Evolutionary conservation across 2,329 filamentous ascomycete species (phyloP), one percentile per base, ranked within the genome.

Genomic region (Aspergillus fijiensis): DNA sequence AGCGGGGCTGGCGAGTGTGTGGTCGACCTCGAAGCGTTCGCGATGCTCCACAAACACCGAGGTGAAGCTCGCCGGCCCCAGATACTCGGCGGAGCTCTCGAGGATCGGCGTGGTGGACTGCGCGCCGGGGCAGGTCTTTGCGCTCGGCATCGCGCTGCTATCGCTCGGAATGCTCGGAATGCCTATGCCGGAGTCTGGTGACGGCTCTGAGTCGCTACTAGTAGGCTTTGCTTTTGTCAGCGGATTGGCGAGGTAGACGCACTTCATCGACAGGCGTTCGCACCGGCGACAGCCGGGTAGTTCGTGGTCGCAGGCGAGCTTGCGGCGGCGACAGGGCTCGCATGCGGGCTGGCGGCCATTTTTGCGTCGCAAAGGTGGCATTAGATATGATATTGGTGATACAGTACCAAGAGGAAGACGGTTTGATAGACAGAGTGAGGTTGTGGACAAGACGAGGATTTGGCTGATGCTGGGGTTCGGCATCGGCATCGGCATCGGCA

Each of bases 261-360:
- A 58, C 21, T 29, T 53, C 12, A 58, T 14, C 1, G 56, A 53
- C 14, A 52, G 39, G 23, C 42, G 21, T n/a, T 51, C 35, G 47
- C 56, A 58, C 7, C 56, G 49, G n/a, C 27, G n/a, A 21, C 56
- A 58, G 3, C 35, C 6, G 9, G 56, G 56, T 6, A 25, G 21
- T 25, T 19, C 49, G 27, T 58, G 56, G 50, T 58, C 56, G 56
- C 56, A 58, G 23, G 56, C 56, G 14, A 58, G 29, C 45, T 58
- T 58, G 21, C 56, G 56, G 3, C 35, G 49, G 4, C 56, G 56
- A 33, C 56, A 58, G 27, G 56, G 19, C 23, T 58, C 49, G 27
- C 56, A 58, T 3, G 49, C 56, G 2, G 56, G 56, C 23, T 58
- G 21, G 19, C 56, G 56, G 25, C 56, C 56, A 33, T 58, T 58